A percentile compares a stretch with the other conserved stretches of the same genome.
phyloP scores from a whole-genome alignment of 208 protist genomes.

The Trypanosoma boissoni region DNA sequence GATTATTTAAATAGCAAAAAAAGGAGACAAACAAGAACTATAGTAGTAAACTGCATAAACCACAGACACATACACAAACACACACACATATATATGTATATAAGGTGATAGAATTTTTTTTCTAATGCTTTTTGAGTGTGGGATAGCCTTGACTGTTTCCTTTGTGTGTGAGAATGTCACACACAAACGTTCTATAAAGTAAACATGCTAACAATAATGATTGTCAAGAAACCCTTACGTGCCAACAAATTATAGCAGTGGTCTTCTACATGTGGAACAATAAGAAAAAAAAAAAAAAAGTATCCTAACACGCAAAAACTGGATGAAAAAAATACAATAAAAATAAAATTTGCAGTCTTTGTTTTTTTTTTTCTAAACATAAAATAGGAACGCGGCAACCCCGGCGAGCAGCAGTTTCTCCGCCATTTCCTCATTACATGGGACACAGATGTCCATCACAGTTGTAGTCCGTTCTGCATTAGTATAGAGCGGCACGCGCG shows the following conservation, averaged over 20 bases:
- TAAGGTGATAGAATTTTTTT: slow-evolving; percentile 3
- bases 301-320: not conserved
- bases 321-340: not conserved
- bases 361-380: slow-evolving; percentile 12
- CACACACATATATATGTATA: slow-evolving; percentile 7
- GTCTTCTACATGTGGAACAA: too few relatives aligned
- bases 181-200: too few relatives aligned
- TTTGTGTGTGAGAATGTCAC: too few relatives aligned
- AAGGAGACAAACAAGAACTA: too few relatives aligned
- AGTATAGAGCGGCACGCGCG: slow-evolving; percentile 71
- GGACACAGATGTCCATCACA: slow-evolving; percentile 53
- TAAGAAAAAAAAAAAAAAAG: slow-evolving; percentile 4
- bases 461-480: slow-evolving; percentile 43
- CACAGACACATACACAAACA: slow-evolving; percentile 8
- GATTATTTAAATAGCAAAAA: too few relatives aligned
- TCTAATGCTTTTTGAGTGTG: too few relatives aligned
- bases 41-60: too few relatives aligned
- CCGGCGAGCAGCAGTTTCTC: slow-evolving; percentile 47
- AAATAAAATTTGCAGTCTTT: not conserved
- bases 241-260: too few relatives aligned
- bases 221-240: too few relatives aligned
- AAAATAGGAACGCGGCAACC: slow-evolving; percentile 65
- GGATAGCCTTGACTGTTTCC: too few relatives aligned
- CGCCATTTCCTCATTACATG: slow-evolving; percentile 32
- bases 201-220: too few relatives aligned